phyloP scores from a whole-genome alignment of 192 early-diverging fungal genomes.

The Phycomyces blakesleeanus region DNA sequence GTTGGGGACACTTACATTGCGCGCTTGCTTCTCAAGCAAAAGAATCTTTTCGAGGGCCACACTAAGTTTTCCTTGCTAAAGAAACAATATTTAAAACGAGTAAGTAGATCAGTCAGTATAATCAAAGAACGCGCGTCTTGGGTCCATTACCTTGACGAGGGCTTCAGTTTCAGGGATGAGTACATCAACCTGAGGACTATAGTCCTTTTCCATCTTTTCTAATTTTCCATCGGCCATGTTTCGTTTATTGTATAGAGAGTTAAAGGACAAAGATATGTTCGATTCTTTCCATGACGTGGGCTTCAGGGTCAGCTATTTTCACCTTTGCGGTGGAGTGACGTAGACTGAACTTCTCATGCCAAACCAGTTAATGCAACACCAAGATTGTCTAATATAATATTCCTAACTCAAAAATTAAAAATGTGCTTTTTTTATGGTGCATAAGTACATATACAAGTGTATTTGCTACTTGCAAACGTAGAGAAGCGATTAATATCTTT shows the following conservation, averaged over 20 bases:
- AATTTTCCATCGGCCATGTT: constrained; percentile 48
- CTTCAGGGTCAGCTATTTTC: neutral
- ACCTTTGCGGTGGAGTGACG: neutral
- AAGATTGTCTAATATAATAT: too few relatives aligned
- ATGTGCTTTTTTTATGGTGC: too few relatives aligned
- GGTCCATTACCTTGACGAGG: constrained; percentile 53
- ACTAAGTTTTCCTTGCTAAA: constrained; percentile 63
- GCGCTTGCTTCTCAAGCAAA: constrained; percentile 90
- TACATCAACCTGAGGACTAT: constrained; percentile 70
- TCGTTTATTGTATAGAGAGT: neutral
- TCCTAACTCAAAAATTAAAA: too few relatives aligned
- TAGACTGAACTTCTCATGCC: neutral
- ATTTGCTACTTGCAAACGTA: too few relatives aligned
- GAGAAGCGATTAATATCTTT: too few relatives aligned
- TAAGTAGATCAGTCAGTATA: neutral
- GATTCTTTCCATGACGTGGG: neutral
- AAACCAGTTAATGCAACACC: too few relatives aligned
- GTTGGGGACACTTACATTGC: constrained; percentile 62
- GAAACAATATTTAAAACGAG: neutral
- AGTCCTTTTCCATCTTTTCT: constrained; percentile 93
- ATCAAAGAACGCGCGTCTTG: neutral
- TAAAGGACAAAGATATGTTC: neutral
- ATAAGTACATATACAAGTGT: too few relatives aligned
- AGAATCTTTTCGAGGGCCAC: constrained; percentile 89
- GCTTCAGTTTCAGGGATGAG: constrained; percentile 77